phyloP scores from a whole-genome alignment of 1,284 basidiomycete genomes.

The Anthracocystis panici-leucophaei region DNA sequence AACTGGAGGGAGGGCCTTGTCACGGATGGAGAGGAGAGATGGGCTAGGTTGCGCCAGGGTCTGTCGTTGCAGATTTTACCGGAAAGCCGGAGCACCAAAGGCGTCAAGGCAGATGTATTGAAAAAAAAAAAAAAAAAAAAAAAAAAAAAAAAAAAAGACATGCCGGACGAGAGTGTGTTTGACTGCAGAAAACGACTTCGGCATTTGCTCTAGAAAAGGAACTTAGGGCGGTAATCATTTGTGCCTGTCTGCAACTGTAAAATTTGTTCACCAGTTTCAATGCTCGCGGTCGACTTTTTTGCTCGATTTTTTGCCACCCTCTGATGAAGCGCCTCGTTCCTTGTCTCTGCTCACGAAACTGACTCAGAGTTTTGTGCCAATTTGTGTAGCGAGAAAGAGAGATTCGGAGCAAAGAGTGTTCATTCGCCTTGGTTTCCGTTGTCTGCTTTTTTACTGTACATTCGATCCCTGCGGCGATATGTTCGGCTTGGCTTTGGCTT shows the following conservation, averaged over 20 bases:
- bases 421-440: background rate
- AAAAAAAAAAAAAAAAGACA: too few relatives aligned
- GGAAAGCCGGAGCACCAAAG: background rate
- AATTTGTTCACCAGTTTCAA: background rate
- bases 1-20: too few relatives aligned
- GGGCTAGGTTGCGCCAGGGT: conserved; percentile 7
- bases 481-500: too few relatives aligned
- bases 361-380: background rate
- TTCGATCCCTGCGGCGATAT: conserved; percentile 23
- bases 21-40: background rate
- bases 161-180: too few relatives aligned
- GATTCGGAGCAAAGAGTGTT: background rate
- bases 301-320: conserved; percentile 16
- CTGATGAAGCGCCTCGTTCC: background rate
- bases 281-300: conserved; percentile 6
- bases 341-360: background rate
- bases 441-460: background rate
- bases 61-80: background rate
- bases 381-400: background rate
- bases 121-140: background rate
- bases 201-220: background rate
- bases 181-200: too few relatives aligned
- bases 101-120: background rate
- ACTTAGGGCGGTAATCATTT: background rate
- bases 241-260: background rate